Base-by-base conservation (phyloP, 2,329 filamentous ascomycete species). In the Monilinia polystroma region DNA sequence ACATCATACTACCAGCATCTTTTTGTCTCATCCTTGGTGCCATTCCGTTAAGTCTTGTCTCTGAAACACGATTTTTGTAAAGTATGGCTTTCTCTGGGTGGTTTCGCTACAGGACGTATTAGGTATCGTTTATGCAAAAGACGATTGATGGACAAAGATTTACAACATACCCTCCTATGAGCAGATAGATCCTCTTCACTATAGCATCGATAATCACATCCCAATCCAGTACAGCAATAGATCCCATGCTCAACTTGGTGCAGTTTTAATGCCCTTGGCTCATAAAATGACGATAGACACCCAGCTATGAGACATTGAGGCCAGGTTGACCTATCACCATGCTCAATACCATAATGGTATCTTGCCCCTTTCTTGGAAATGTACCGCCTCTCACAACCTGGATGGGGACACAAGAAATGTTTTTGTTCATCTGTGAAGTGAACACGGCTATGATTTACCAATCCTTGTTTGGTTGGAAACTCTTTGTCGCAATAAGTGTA, bases 401-500 rank as follows among this genome's bases (percentile, higher is more conserved):
- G 12, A 35, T 35, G 43, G 8, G 43, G 29, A 18, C 57, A 59
- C 11, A 32, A 14, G 20, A 59, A 59, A 18, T 29, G 18, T 23
- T 59, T 59, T 14, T 59, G 26, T 4, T 32, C 7, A 49, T 49
- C 43, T 5, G 57, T 59, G 4, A 59, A 23, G 32, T 59, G 57
- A 3, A 11, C 8, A 14, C 20, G 32, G 11, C 1, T 35, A 49
- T 59, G 57, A 11, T 59, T 59, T 12, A 35, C 18, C 4, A 35
- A 11, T 16, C 57, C 57, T 23, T n/a, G 26, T 18, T 49, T n/a
- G 3, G 57, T 49, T 23, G 43, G 26, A 18, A 11, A 59, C 1
- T 29, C 32, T 49, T 5, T 59, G 7, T 14, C 18, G 11, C 57
- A 59, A 59, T 4, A 26, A 23, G 20, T 18, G 45, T 49, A 29